Base-by-base conservation (phyloP, 2,329 filamentous ascomycete genomes). In the Fusarium hainanense region DNA sequence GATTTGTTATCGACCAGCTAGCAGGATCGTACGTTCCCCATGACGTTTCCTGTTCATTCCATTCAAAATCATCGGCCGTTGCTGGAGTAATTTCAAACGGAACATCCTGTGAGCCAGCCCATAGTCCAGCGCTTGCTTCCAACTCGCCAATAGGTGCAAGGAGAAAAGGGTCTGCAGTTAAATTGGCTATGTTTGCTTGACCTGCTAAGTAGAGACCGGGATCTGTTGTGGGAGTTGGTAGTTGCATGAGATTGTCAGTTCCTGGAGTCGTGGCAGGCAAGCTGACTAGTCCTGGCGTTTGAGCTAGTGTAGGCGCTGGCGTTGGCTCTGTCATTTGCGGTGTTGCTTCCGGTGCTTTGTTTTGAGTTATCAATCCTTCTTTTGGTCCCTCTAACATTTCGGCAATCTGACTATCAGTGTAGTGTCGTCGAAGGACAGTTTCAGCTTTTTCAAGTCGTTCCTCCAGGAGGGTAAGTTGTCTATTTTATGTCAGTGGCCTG, bases 391-490 rank as follows among this genome's bases (percentile, higher is more conserved):
- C 59, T 1, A 72, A 20, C 58, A 72, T 65, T 30, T 70, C 66
- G 4, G 58, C 66, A 10, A 72, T 69, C 43, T 72, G 69, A 16
- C 52, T 44, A n/a, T 66, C 50, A 12, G 57, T 69, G n/a, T 69
- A 72, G 43, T 71, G 69, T 2, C 65, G 55, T 25, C 61, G 54
- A 42, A 71, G n/a, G 16, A 71, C 56, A 10, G 68, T 70, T 27
- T 71, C 68, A 7, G 69, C 69, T 34, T 66, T 71, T 48, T 71
- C 69, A 4, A 71, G 61, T 2, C 69, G 65, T 40, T 71, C 69
- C 51, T 71, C 69, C 2, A 71, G 25, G 13, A 71, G 66, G 6
- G 69, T 71, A 18, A 71, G 57, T 37, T 71, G 68, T 43, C 69
- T 71, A 37, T 13, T 23, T 30, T 8, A 41, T 34, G 54, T 69